A percentile compares a stretch with the other conserved stretches of the same genome.
phyloP scores from a whole-genome alignment of 768 basidiomycete species.

The Gloeostereum incarnatum region DNA sequence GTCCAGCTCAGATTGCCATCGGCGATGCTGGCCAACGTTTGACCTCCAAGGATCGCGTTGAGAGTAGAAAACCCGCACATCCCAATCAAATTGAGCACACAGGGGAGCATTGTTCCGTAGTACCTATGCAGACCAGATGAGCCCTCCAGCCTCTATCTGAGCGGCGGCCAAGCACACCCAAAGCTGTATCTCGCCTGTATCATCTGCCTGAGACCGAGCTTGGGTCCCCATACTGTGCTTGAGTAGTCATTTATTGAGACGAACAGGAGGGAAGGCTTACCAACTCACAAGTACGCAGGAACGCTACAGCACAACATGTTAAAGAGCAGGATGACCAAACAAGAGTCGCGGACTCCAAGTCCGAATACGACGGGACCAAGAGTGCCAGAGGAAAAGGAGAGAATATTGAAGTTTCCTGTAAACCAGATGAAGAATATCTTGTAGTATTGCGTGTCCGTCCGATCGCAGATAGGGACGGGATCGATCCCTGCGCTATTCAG shows the following conservation, averaged over 20 bases:
- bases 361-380: slow-evolving; percentile 54
- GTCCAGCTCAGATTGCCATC: slow-evolving; percentile 19
- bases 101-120: slow-evolving; percentile 34
- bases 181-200: slow-evolving; percentile 45
- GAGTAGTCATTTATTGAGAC: background rate
- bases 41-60: slow-evolving; percentile 54
- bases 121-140: slow-evolving; percentile 19
- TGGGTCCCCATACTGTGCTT: slow-evolving; percentile 71
- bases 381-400: slow-evolving; percentile 61
- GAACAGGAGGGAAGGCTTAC: slow-evolving; percentile 5
- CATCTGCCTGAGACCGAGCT: slow-evolving; percentile 82
- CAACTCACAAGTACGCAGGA: slow-evolving; percentile 51
- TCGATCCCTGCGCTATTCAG: slow-evolving; percentile 30
- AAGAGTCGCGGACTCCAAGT: slow-evolving; percentile 53
- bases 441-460: slow-evolving; percentile 50
- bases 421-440: slow-evolving; percentile 78
- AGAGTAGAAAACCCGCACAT: slow-evolving; percentile 52
- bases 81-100: slow-evolving; percentile 41
- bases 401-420: slow-evolving; percentile 61
- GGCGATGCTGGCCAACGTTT: slow-evolving; percentile 22
- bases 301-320: slow-evolving; percentile 49
- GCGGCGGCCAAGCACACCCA: slow-evolving; percentile 14
- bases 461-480: slow-evolving; percentile 46
- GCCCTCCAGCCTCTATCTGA: slow-evolving; percentile 1
- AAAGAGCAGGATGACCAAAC: slow-evolving; percentile 59